phyloP scores from a whole-genome alignment of 495 filamentous ascomycete species.

The Penicillium nucicola region DNA sequence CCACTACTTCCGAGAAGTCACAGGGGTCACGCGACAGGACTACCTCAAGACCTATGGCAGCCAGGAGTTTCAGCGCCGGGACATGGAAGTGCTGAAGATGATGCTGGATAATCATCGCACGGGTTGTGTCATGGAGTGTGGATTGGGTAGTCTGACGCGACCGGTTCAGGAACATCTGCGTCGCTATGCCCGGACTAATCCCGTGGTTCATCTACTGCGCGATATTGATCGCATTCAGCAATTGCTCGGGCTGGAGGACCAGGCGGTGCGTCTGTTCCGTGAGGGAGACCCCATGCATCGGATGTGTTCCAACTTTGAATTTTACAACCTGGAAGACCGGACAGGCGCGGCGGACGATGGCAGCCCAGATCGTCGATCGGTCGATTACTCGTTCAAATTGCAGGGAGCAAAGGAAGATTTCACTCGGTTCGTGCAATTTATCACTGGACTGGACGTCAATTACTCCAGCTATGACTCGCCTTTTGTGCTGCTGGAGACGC shows the following conservation, averaged over 20 bases:
- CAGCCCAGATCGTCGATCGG: slow-evolving; percentile 41
- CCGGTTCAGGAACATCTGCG: slow-evolving; percentile 56
- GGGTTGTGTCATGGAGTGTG: slow-evolving; percentile 71
- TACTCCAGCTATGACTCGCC: slow-evolving; percentile 63
- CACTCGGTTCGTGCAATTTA: slow-evolving; percentile 63
- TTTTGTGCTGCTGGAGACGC: slow-evolving; percentile 67
- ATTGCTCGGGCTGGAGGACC: slow-evolving; percentile 60
- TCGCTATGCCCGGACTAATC: slow-evolving; percentile 59
- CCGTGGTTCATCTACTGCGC: slow-evolving; percentile 70
- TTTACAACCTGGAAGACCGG: slow-evolving; percentile 65
- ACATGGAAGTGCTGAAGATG: slow-evolving; percentile 62
- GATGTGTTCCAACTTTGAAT: slow-evolving; percentile 74
- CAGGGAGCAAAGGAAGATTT: slow-evolving; percentile 74
- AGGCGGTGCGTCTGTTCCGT: slow-evolving; percentile 48
- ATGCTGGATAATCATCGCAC: slow-evolving; percentile 63
- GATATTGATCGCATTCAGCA: slow-evolving; percentile 63
- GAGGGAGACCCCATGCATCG: slow-evolving; percentile 54
- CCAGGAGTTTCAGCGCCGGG: slow-evolving; percentile 61
- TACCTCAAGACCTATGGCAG: slow-evolving; percentile 62
- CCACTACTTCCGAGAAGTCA: slow-evolving; percentile 68
- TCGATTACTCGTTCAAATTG: slow-evolving; percentile 63
- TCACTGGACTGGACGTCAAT: slow-evolving; percentile 54
- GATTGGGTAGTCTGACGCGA: slow-evolving; percentile 55
- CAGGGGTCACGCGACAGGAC: slow-evolving; percentile 60
- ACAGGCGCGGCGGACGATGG: slow-evolving; percentile 30